Evolutionary conservation across 805 yeast species (phyloP).

Genomic region (Saturnispora galanensis): DNA sequence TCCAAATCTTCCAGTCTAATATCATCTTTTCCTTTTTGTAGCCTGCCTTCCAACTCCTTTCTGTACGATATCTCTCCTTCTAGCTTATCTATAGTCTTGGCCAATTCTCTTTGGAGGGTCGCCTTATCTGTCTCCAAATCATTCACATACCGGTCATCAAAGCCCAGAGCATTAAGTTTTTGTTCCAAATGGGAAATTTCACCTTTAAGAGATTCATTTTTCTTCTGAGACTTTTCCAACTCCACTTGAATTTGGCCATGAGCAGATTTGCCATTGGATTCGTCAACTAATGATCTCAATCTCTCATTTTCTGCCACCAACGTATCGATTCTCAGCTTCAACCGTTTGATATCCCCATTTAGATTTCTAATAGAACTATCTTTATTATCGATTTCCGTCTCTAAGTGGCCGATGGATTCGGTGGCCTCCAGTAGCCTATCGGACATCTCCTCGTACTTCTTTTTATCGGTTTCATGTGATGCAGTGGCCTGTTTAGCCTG

Average conservation of each 20-base stretch:
- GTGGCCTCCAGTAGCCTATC: constrained; percentile 11
- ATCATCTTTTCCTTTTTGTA: neutral
- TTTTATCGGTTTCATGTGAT: neutral
- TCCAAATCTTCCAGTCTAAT: constrained; percentile 5
- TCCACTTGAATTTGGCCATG: constrained; percentile 3
- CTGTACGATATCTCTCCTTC: constrained; percentile 1
- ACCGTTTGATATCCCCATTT: constrained; percentile 6
- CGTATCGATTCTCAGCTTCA: constrained; percentile 6
- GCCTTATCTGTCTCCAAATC: constrained; percentile 14
- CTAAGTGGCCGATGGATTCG: constrained; percentile 12
- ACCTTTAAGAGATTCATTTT: constrained; percentile 14
- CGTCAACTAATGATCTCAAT: constrained; percentile 1
- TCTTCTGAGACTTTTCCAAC: constrained; percentile 2
- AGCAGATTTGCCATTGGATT: neutral
- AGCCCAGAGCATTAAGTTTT: constrained; percentile 2
- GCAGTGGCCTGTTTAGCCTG: constrained; percentile 5
- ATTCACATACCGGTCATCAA: constrained; percentile 2
- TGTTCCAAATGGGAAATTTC: constrained; percentile 4
- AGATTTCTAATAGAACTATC: constrained; percentile 1
- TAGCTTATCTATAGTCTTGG: constrained; percentile 2
- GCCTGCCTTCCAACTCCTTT: neutral
- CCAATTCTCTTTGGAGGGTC: constrained; percentile 6
- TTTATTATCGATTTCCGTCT: constrained; percentile 9
- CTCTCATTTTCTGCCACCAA: constrained; percentile 9
- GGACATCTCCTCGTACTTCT: constrained; percentile 8